These are phyloP conservation scores for slime mould (Dictyostelium discoideum) DNA, from an alignment of 78 protist species.

Conservation along the genomic window DNA sequence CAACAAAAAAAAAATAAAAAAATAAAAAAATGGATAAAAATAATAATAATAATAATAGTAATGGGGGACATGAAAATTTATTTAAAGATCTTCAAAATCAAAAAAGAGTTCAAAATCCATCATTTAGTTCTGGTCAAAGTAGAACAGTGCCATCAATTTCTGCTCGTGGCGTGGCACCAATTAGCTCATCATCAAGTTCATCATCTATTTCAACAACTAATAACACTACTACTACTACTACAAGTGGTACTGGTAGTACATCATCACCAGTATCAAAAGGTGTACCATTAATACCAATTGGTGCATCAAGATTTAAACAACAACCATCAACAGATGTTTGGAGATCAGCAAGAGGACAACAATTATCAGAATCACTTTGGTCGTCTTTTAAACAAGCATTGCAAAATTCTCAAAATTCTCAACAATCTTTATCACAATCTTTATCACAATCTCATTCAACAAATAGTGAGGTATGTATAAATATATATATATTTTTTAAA, in stretches of 20 bases:
- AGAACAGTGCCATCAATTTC: constrained; percentile 1
- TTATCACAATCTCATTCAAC: not conserved
- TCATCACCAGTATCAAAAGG: not conserved
- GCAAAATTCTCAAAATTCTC: not conserved
- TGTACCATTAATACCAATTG: constrained; percentile 10
- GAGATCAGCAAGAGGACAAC: constrained; percentile 27
- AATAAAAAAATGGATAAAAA: not conserved
- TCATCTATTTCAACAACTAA: not conserved
- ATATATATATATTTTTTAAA: no score
- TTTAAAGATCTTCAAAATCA: not conserved
- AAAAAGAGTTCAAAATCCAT: not conserved
- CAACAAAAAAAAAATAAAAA: not conserved
- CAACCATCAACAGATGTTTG: constrained; percentile 9
- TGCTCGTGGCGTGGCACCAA: not conserved
- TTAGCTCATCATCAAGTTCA: not conserved
- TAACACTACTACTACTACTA: not conserved
- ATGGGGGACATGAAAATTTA: constrained; percentile 1
- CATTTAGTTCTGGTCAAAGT: not conserved
- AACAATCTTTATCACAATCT: not conserved
- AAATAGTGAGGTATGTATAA: not conserved
- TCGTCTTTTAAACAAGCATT: not conserved
- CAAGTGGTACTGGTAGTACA: not conserved
- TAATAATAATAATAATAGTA: not conserved
- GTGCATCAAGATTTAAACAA: constrained; percentile 57
- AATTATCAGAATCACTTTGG: constrained; percentile 32